phyloP scores from a whole-genome alignment of 805 yeast genomes.

The Yamadazyma phyllophila region DNA sequence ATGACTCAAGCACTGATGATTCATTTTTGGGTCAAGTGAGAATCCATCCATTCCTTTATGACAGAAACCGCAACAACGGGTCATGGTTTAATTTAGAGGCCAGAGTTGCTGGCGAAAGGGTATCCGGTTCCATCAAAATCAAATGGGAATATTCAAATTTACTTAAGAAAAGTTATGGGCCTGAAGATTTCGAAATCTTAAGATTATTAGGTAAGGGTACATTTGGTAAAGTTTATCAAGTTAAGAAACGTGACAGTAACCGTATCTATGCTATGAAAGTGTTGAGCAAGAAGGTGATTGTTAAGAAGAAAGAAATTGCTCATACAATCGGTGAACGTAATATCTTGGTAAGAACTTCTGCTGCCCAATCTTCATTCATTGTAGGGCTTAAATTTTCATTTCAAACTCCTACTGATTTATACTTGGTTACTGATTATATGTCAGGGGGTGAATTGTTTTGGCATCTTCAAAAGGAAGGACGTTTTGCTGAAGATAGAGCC shows the following conservation, averaged over 20 bases:
- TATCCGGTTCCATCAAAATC: slow-evolving; percentile 75
- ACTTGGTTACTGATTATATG: slow-evolving; percentile 95
- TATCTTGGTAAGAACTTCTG: slow-evolving; percentile 87
- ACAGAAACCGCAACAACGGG: slow-evolving; percentile 37
- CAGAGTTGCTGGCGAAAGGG: slow-evolving; percentile 72
- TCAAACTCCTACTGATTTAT: slow-evolving; percentile 91
- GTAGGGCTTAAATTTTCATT: slow-evolving; percentile 95
- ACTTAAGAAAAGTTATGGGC: slow-evolving; percentile 79
- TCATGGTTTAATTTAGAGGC: slow-evolving; percentile 78
- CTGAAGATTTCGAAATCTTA: slow-evolving; percentile 90
- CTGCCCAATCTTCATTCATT: slow-evolving; percentile 86
- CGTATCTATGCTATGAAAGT: slow-evolving; percentile 98
- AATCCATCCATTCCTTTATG: slow-evolving; percentile 56
- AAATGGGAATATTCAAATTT: slow-evolving; percentile 65
- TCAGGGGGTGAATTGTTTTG: slow-evolving; percentile 96
- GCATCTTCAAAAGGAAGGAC: slow-evolving; percentile 96
- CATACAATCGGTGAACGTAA: slow-evolving; percentile 98
- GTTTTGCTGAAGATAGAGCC: slow-evolving; percentile 90
- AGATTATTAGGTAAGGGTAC: slow-evolving; percentile 94
- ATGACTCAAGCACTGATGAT: slow-evolving; percentile 81
- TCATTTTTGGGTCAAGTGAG: slow-evolving; percentile 83
- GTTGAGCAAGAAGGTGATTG: slow-evolving; percentile 89
- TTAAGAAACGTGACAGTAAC: slow-evolving; percentile 81
- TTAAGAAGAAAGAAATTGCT: slow-evolving; percentile 94
- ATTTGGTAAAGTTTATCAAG: slow-evolving; percentile 97